Evolutionary conservation across 2,329 filamentous ascomycete genomes (phyloP).

Genomic region (Dactylellina parvicollis): DNA sequence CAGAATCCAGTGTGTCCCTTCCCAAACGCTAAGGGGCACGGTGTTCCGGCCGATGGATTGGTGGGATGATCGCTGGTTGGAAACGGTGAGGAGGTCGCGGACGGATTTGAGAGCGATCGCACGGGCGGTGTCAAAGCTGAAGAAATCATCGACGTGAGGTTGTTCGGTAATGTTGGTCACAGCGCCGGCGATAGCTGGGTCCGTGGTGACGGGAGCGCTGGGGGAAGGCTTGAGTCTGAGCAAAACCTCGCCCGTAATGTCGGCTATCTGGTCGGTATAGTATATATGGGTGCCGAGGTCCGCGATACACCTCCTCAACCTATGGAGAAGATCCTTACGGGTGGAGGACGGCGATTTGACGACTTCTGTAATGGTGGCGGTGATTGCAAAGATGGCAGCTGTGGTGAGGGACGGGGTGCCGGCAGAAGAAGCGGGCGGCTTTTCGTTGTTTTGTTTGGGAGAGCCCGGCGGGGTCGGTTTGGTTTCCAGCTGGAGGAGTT

Average conservation of each 20-base stretch:
- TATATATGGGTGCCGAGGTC: slow-evolving; percentile 93
- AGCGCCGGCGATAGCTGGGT: slow-evolving; percentile 65
- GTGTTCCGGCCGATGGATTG: slow-evolving; percentile 74
- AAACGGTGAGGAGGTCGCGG: slow-evolving; percentile 82
- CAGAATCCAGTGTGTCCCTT: slow-evolving; percentile 93
- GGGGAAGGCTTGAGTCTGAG: slow-evolving; percentile 76
- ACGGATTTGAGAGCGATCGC: slow-evolving; percentile 77
- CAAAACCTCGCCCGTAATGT: slow-evolving; percentile 88
- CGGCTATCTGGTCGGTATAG: slow-evolving; percentile 93
- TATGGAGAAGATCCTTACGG: slow-evolving; percentile 72
- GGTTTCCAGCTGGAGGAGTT: slow-evolving; percentile 73
- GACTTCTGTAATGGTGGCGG: slow-evolving; percentile 48
- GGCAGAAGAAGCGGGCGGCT: slow-evolving; percentile 60
- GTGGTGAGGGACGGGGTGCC: slow-evolving; percentile 47
- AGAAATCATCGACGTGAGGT: slow-evolving; percentile 68
- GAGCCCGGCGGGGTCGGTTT: slow-evolving; percentile 59
- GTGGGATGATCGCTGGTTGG: slow-evolving; percentile 73
- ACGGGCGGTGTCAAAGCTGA: slow-evolving; percentile 71
- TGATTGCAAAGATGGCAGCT: slow-evolving; percentile 40
- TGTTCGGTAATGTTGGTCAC: slow-evolving; percentile 67
- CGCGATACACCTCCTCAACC: slow-evolving; percentile 85
- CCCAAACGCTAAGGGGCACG: slow-evolving; percentile 86
- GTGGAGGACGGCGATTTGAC: slow-evolving; percentile 62
- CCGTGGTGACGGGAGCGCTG: slow-evolving; percentile 63
- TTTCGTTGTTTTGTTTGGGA: slow-evolving; percentile 60